A percentile compares a stretch with the other conserved stretches of the same genome.
phyloP scores from a whole-genome alignment of 352 stramenopile genomes.

The Hyaloperonospora brassicae region DNA sequence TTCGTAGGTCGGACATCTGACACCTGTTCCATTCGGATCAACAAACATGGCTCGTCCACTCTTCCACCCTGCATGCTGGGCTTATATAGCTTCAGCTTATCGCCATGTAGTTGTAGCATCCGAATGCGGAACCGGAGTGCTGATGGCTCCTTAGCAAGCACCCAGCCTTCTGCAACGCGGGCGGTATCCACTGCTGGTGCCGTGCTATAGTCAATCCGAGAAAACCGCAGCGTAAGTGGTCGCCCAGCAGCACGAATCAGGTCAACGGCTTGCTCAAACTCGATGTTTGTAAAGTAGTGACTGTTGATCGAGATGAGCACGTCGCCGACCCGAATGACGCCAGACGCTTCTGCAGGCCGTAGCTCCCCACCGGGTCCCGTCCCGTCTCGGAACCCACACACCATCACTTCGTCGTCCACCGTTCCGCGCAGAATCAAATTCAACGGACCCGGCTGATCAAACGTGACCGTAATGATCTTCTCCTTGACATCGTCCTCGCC shows the following conservation, averaged over 20 bases:
- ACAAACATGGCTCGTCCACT: conserved; percentile 58
- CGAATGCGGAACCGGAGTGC: conserved; percentile 69
- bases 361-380: conserved; percentile 21
- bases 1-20: conserved; percentile 80
- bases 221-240: conserved; percentile 78
- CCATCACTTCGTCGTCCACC: conserved; percentile 85
- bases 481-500: conserved; percentile 72
- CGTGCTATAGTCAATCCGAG: conserved; percentile 49
- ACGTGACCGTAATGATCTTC: conserved; percentile 85
- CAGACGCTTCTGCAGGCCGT: conserved; percentile 54
- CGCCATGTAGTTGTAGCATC: conserved; percentile 75
- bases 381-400: conserved; percentile 67
- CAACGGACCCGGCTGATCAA: conserved; percentile 65
- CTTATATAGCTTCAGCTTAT: conserved; percentile 78
- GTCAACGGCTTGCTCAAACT: conserved; percentile 72
- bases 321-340: conserved; percentile 73
- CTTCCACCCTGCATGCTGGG: conserved; percentile 73
- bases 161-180: conserved; percentile 75
- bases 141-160: conserved; percentile 75
- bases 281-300: conserved; percentile 83
- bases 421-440: conserved; percentile 72
- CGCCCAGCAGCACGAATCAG: conserved; percentile 60
- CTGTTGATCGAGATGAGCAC: conserved; percentile 83
- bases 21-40: conserved; percentile 76
- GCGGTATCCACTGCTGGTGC: conserved; percentile 21